A percentile compares a stretch with the other conserved stretches of the same genome.
phyloP scores from a whole-genome alignment of 2,329 filamentous ascomycete species.

The Thyridium curvatum region DNA sequence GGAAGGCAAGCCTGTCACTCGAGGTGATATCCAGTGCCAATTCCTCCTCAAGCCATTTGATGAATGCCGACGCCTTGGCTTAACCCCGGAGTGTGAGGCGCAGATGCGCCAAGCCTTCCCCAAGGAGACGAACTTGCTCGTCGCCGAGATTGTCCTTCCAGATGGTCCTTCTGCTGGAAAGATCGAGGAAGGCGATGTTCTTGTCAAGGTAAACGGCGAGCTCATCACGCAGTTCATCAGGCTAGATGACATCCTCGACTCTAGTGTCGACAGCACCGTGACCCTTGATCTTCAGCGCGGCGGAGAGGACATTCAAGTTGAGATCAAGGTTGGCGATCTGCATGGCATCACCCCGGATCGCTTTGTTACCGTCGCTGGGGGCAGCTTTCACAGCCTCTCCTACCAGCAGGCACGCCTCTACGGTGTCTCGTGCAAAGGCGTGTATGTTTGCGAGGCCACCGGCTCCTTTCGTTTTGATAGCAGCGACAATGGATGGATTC shows the following conservation, averaged over 20 bases:
- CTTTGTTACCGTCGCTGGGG: slow-evolving; percentile 90
- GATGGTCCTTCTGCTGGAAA: slow-evolving; percentile 82
- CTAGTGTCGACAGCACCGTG: slow-evolving; percentile 73
- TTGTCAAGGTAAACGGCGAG: slow-evolving; percentile 89
- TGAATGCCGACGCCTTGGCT: slow-evolving; percentile 83
- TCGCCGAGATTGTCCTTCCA: slow-evolving; percentile 90
- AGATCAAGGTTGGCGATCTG: slow-evolving; percentile 79
- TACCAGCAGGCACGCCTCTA: slow-evolving; percentile 97
- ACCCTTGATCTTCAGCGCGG: slow-evolving; percentile 81
- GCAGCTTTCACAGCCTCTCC: slow-evolving; percentile 90
- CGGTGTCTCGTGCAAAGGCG: slow-evolving; percentile 83
- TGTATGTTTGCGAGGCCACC: slow-evolving; percentile 90
- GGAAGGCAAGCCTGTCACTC: slow-evolving; percentile 65
- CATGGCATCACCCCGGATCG: slow-evolving; percentile 93
- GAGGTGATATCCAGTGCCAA: slow-evolving; percentile 96
- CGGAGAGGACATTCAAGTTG: slow-evolving; percentile 78
- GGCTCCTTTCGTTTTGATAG: slow-evolving; percentile 94
- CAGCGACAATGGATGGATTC: slow-evolving; percentile 85
- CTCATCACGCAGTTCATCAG: slow-evolving; percentile 89
- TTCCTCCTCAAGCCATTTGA: slow-evolving; percentile 97
- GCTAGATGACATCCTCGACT: slow-evolving; percentile 86
- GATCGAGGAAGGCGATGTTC: slow-evolving; percentile 88
- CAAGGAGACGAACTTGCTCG: slow-evolving; percentile 92
- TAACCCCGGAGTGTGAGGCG: slow-evolving; percentile 81
- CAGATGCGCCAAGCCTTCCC: slow-evolving; percentile 78